A percentile compares a stretch with the other conserved stretches of the same genome.
phyloP scores from a whole-genome alignment of 148 eudicot genomes.

The Cornus controversa region DNA sequence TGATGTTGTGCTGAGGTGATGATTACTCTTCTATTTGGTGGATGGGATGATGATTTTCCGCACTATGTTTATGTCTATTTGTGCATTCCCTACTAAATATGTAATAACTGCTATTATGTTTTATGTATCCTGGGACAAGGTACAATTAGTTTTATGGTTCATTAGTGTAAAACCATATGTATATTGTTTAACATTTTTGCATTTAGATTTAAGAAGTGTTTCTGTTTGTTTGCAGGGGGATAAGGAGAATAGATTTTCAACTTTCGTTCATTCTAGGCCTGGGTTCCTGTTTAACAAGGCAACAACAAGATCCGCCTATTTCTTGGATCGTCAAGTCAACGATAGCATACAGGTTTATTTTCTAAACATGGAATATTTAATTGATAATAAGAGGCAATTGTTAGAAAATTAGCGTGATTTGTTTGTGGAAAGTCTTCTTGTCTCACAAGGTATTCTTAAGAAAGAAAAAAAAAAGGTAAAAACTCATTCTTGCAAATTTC shows the following conservation, averaged over 20 bases:
- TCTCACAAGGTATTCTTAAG: not conserved
- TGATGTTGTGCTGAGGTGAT: not conserved
- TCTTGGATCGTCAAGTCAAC: slow-evolving; percentile 77
- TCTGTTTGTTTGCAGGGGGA: slow-evolving; percentile 59
- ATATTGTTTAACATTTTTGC: not conserved
- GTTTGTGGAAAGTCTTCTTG: not conserved
- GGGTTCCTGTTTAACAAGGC: slow-evolving; percentile 70
- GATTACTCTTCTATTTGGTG: not conserved
- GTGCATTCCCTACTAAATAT: not conserved
- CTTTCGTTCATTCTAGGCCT: slow-evolving; percentile 89
- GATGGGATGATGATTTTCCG: not conserved
- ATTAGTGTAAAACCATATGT: not conserved
- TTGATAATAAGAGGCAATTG: not conserved
- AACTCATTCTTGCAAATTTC: not conserved
- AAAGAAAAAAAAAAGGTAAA: not conserved
- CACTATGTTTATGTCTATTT: not conserved
- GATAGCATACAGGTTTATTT: slow-evolving; percentile 76
- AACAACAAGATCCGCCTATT: slow-evolving; percentile 76
- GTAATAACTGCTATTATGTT: not conserved
- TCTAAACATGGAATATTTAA: slow-evolving; percentile 3
- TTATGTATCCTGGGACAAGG: not conserved
- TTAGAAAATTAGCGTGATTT: not conserved
- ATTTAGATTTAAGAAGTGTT: not conserved
- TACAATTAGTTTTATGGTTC: not conserved
- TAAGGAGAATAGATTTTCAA: slow-evolving; percentile 60